A percentile compares a stretch with the other conserved stretches of the same genome.
Evolutionary conservation across 2,329 filamentous ascomycete genomes (phyloP).

Genomic region (Pseudocercospora fuligena): DNA sequence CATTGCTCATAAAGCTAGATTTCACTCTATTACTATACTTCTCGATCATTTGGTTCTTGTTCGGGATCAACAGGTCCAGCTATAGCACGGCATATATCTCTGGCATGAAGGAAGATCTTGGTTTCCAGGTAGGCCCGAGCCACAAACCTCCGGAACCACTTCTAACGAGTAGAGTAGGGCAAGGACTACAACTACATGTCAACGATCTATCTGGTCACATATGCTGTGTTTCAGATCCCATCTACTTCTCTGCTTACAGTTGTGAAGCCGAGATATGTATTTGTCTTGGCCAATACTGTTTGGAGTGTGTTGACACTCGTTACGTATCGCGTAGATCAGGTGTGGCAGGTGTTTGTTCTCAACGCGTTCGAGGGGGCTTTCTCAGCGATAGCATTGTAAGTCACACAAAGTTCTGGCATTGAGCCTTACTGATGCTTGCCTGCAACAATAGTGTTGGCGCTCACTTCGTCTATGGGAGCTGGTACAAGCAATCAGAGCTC

Average conservation of each 20-base stretch:
- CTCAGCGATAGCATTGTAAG: constrained; percentile 47
- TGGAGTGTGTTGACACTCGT: constrained; percentile 53
- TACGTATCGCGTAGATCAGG: constrained; percentile 49
- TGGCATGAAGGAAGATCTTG: constrained; percentile 59
- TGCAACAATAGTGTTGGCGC: constrained; percentile 41
- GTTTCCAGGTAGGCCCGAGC: constrained; percentile 43
- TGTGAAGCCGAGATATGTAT: constrained; percentile 48
- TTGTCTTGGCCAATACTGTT: constrained; percentile 49
- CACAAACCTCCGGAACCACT: constrained; percentile 9
- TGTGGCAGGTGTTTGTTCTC: constrained; percentile 52
- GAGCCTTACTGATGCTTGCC: not conserved
- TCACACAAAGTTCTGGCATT: not conserved
- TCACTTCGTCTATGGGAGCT: constrained; percentile 52
- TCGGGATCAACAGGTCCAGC: constrained; percentile 52
- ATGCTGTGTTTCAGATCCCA: constrained; percentile 53
- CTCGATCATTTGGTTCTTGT: constrained; percentile 55
- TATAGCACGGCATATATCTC: constrained; percentile 57
- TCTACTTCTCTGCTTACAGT: constrained; percentile 49
- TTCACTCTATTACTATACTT: constrained; percentile 43
- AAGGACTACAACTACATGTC: constrained; percentile 31
- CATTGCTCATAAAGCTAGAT: constrained; percentile 26
- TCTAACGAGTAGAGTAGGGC: constrained; percentile 9
- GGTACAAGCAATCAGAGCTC: constrained; percentile 52
- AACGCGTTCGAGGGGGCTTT: constrained; percentile 53
- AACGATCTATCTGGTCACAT: constrained; percentile 44